phyloP scores from a whole-genome alignment of 2,329 filamentous ascomycete genomes.

The Venturia effusa region DNA sequence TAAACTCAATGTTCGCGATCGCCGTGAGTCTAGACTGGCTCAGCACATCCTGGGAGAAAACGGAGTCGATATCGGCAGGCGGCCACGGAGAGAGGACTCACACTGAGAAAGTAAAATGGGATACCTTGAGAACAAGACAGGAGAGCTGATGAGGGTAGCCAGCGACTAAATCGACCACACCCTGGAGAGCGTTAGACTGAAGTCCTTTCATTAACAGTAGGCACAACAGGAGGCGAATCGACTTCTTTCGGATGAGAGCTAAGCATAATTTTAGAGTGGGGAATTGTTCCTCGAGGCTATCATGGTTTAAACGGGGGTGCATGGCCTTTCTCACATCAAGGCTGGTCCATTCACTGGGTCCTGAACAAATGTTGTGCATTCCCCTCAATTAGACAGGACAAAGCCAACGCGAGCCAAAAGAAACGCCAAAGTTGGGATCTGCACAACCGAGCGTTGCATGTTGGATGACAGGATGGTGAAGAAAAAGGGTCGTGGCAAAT shows the following conservation, averaged over 20 bases:
- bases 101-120: background rate
- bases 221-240: slow-evolving; percentile 2
- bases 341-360: background rate
- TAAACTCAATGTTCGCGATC: slow-evolving; percentile 6
- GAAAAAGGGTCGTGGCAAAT: slow-evolving; percentile 6
- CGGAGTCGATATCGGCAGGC: background rate
- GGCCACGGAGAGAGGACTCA: background rate
- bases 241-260: background rate
- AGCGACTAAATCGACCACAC: background rate
- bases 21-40: slow-evolving; percentile 9
- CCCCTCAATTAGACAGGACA: background rate
- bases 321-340: slow-evolving; percentile 1
- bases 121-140: background rate
- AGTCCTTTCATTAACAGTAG: slow-evolving; percentile 1
- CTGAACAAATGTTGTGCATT: slow-evolving; percentile 3
- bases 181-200: background rate
- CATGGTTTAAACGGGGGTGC: slow-evolving; percentile 5
- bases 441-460: slow-evolving; percentile 2
- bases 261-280: slow-evolving; percentile 4
- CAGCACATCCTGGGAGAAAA: slow-evolving; percentile 2
- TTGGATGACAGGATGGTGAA: slow-evolving; percentile 4
- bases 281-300: slow-evolving; percentile 2
- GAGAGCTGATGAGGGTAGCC: background rate
- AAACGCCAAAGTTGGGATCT: slow-evolving; percentile 3
- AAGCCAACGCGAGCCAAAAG: slow-evolving; percentile 4